Conservation (phyloP, 1,139 yeast species). For the Saccharomyces uvarum region DNA sequence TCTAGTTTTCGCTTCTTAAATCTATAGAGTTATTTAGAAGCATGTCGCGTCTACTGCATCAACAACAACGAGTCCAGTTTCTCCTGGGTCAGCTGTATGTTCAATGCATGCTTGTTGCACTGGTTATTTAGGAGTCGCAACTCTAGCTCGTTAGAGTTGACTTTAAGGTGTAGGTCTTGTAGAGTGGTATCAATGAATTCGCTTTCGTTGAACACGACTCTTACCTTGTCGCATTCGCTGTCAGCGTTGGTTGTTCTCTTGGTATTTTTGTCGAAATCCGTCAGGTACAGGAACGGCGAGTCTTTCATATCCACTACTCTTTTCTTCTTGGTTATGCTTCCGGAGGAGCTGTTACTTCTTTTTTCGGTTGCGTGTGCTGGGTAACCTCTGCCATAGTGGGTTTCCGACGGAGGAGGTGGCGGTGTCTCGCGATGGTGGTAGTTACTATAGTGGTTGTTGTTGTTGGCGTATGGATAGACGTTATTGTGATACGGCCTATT, state of each 20-base stretch:
- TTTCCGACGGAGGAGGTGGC: background rate
- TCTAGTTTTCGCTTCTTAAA: background rate
- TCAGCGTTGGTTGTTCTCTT: conserved; percentile 8
- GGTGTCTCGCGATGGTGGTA: background rate
- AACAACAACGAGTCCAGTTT: conserved; percentile 14
- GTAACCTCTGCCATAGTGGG: background rate
- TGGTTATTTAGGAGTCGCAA: conserved; percentile 21
- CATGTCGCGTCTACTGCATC: background rate
- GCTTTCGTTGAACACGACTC: conserved; percentile 15
- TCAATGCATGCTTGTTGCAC: conserved; percentile 15
- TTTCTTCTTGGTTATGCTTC: conserved; percentile 2
- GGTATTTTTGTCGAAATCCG: conserved; percentile 13
- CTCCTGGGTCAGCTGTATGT: conserved; percentile 13
- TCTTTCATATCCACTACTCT: conserved; percentile 11
- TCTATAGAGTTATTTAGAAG: background rate
- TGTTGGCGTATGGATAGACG: background rate
- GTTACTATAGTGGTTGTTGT: background rate
- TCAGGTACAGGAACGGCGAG: conserved; percentile 20
- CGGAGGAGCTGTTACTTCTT: background rate
- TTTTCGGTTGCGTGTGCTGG: background rate
- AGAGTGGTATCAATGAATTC: conserved; percentile 19
- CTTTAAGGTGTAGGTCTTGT: conserved; percentile 15
- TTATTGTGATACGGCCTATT: background rate
- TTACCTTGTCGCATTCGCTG: conserved; percentile 12
- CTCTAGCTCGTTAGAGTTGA: conserved; percentile 22